Conservation (phyloP, 768 basidiomycete genomes). For the Tephrocybe rancida region DNA sequence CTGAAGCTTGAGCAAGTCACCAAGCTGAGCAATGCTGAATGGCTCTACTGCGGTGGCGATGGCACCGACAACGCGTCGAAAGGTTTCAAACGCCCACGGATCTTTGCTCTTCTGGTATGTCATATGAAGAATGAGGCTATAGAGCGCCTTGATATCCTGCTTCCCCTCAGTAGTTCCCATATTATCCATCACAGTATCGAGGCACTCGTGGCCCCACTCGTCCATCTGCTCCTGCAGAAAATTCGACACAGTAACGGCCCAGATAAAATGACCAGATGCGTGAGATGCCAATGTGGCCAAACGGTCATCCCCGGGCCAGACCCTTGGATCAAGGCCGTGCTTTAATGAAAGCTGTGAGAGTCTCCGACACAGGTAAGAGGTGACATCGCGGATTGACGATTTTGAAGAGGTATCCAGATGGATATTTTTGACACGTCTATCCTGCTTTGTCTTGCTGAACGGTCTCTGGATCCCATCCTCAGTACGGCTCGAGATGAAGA, state of each 20-base stretch:
- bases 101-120: not conserved
- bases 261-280: conserved; percentile 19
- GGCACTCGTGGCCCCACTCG: conserved; percentile 1
- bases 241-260: conserved; percentile 15
- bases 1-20: not conserved
- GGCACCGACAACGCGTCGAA: conserved; percentile 4
- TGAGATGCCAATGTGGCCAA: conserved; percentile 2
- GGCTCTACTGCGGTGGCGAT: not conserved
- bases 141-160: conserved; percentile 17
- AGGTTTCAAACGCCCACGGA: conserved; percentile 7
- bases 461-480: conserved; percentile 19
- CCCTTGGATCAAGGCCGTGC: conserved; percentile 5
- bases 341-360: conserved; percentile 4
- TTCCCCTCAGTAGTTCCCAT: not conserved
- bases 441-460: conserved; percentile 10
- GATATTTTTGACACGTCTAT: conserved; percentile 17
- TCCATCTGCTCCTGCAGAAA: conserved; percentile 15
- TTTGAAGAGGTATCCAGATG: conserved; percentile 17
- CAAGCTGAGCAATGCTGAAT: not conserved
- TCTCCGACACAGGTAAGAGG: conserved; percentile 7
- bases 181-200: not conserved
- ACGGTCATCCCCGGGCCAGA: conserved; percentile 15
- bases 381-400: conserved; percentile 19
- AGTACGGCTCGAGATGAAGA: conserved; percentile 22
- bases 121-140: conserved; percentile 5